phyloP scores from a whole-genome alignment of 1,284 basidiomycete genomes.

The Lentinus polychrous region DNA sequence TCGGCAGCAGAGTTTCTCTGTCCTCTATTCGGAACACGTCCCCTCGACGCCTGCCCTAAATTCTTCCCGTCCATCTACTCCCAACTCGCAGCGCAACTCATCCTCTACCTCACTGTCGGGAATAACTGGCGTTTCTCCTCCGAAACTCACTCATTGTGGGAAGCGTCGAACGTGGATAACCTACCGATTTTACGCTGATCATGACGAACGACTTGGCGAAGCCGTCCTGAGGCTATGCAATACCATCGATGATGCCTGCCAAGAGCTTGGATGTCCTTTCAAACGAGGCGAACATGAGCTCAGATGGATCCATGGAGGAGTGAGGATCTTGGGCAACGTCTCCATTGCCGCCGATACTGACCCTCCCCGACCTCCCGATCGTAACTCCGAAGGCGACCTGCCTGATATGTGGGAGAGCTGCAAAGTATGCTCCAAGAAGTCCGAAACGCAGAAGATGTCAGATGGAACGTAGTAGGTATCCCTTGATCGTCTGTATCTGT shows the following conservation, averaged over 20 bases:
- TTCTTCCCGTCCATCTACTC: conserved; percentile 5
- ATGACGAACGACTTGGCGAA: conserved; percentile 40
- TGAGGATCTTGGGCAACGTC: conserved; percentile 34
- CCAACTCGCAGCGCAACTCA: conserved; percentile 3
- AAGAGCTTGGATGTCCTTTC: conserved; percentile 33
- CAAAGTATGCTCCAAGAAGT: conserved; percentile 39
- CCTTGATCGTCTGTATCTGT: conserved; percentile 1
- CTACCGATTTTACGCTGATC: conserved; percentile 39
- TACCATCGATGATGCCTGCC: conserved; percentile 32
- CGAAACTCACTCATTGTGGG: conserved; percentile 22
- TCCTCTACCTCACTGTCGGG: conserved; percentile 12
- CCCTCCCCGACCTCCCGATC: too few species aligned
- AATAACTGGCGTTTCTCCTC: conserved; percentile 1
- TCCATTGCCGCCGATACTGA: conserved; percentile 12
- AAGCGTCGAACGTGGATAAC: conserved; percentile 39
- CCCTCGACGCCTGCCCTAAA: conserved; percentile 17
- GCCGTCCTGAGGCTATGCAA: conserved; percentile 28
- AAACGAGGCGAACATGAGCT: conserved; percentile 40
- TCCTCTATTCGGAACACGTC: conserved; percentile 45
- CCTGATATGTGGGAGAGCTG: conserved; percentile 54
- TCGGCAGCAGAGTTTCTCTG: conserved; percentile 50
- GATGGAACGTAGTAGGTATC: conserved; percentile 51
- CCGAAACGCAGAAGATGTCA: conserved; percentile 33
- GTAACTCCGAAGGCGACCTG: conserved; percentile 15
- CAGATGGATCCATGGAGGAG: conserved; percentile 42